Evolutionary conservation across 305 asterid species (phyloP), one percentile per base, ranked within the genome.

Genomic region (Plantago coronopus): DNA sequence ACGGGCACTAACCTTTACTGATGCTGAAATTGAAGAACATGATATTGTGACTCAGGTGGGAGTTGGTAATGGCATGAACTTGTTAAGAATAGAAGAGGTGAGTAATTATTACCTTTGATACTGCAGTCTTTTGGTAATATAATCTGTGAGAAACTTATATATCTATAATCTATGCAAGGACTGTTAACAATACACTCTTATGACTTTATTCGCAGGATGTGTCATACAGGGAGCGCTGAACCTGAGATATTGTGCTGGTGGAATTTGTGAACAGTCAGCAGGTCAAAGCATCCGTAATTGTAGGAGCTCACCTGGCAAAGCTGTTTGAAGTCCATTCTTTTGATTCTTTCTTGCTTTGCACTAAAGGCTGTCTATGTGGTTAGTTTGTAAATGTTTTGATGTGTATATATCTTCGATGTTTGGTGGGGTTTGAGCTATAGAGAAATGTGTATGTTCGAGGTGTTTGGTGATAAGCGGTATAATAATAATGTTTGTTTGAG

Each of bases 1-100:
- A 50, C 76, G 83, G 45, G 97, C 95, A 46, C 94, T 91, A 74
- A 81, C 95, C 40, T 81, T 89, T 68, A 91, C 97, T 15, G 79
- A 83, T 69, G 97, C 97, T 21, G 97, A 91, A 70, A 74, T 89
- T 10, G 86, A 89, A 56, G 78, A 81, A 59, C 77, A 81, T 48
- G 86, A 82, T 19, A 56, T 77, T n/a, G 64, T 81, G 18, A 61
- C 72, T 3, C 83, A 78, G 18, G 48, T 69, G 37, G 78, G 54
- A 21, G 51, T 68, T 19, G 69, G 66, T 21, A 65, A 49, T 44
- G 78, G 71, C 61, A 57, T 76, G 54, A 54, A 56, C 68, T 65
- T 22, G 57, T 71, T 76, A 43, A 57, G 59, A 57, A 44, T 68
- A 23, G 76, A 61, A 54, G 81, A 82, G 94, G 95, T 86, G 53